Evolutionary conservation across 148 eudicot genomes (phyloP), one percentile per base, ranked within the genome.

Genomic region (Vaccinium corymbosum): DNA sequence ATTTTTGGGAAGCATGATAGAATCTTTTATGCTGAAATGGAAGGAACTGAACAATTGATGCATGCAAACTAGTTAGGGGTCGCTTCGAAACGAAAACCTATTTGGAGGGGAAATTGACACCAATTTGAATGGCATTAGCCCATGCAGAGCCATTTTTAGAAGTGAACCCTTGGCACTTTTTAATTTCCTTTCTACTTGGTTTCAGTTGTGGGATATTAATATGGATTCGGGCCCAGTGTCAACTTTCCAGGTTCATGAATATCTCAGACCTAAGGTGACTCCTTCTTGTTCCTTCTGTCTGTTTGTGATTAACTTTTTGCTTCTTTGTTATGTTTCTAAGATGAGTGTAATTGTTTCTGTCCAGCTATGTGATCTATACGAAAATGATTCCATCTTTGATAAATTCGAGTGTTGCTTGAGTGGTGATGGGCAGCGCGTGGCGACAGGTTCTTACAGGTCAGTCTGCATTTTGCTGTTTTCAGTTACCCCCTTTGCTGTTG

Each of bases 161-260:
- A 76, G 17, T 50, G 16, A 38, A 50, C 17, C 50, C 53, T 49
- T 15, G 57, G 7, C 20, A 75, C 55, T 46, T 42, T 75, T 75
- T 42, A 27, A 75, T 75, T n/a, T 3, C 78, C 53, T 42, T 80
- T 78, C 56, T 79, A 27, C 83, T 79, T 85, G 56, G 57, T 91
- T 93, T 87, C 92, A 97, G 99, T 90, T 97, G 84, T 97, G 99
- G 99, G 98, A 97, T 84, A 94, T 97, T 85, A 97, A 97, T 87
- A 97, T 97, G 99, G 99, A 97, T 90, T 95, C 99, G 53, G 99
- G 99, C 78, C 98, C 99, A 81, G 95, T 97, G 82, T 83, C 99
- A 83, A 92, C 97, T 83, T 97, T 88, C 85, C 99, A 95, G 86
- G 99, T 97, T 85, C 99, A 97, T 66, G 99, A 97, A 81, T 82